Percentiles rank a stretch among this genome's conserved stretches.
Evolutionary conservation across 108 stramenopile genomes (phyloP).

Genomic region (Pseudonitzschia multiseries): DNA sequence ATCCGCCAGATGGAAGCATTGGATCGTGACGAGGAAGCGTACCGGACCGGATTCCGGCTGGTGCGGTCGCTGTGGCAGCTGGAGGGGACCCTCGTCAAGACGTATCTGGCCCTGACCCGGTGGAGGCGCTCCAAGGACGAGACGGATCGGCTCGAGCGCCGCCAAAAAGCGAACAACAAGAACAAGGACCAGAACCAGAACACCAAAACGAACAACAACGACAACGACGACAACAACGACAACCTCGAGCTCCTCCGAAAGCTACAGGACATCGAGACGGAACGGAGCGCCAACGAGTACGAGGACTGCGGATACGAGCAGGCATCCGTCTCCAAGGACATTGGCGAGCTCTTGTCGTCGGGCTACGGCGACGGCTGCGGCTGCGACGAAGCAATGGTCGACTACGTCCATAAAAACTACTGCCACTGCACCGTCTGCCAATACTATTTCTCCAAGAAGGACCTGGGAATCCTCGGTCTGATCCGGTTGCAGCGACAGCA

Average conservation of each 20-base stretch:
- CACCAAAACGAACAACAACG: slow-evolving; percentile 6
- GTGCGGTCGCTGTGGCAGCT: background rate
- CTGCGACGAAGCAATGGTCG: background rate
- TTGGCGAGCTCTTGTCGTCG: background rate
- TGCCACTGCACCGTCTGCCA: background rate
- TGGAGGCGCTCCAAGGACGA: background rate
- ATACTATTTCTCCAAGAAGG: slow-evolving; percentile 1
- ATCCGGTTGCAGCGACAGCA: background rate
- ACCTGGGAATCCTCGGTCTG: background rate
- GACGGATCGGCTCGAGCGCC: background rate
- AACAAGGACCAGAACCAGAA: background rate
- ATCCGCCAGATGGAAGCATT: background rate
- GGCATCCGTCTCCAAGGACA: background rate
- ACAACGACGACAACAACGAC: slow-evolving; percentile 15
- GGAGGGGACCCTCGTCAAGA: background rate
- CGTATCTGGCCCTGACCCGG: background rate
- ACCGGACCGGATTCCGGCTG: background rate
- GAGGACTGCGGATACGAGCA: slow-evolving; percentile 5
- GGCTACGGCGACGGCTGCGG: too few relatives aligned
- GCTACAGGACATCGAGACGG: background rate
- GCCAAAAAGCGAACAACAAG: background rate
- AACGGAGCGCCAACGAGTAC: background rate
- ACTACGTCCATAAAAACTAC: background rate
- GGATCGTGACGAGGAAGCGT: background rate
- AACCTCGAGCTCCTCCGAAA: background rate